phyloP scores from a whole-genome alignment of 2,329 filamentous ascomycete species.

The Alternaria solani region DNA sequence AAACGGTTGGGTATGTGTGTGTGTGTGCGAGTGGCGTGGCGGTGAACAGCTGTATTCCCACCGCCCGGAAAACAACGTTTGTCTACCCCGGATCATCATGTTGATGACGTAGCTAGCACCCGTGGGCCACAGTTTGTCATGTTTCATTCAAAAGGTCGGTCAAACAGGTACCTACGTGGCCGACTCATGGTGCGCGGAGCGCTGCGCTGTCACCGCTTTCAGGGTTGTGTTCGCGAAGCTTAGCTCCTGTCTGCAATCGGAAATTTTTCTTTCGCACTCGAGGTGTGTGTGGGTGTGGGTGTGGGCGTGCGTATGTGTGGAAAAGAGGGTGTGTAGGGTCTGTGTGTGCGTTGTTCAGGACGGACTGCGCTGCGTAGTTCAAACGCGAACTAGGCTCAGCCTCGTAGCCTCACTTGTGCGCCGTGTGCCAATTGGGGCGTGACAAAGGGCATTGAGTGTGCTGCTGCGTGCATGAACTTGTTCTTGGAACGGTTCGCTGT shows the following conservation, averaged over 20 bases:
- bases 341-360: constrained; percentile 31
- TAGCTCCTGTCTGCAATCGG: neutral
- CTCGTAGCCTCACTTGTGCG: constrained; percentile 22
- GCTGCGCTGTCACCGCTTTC: constrained; percentile 34
- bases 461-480: constrained; percentile 33
- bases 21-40: constrained; percentile 22
- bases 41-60: constrained; percentile 38
- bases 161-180: constrained; percentile 36
- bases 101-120: constrained; percentile 41
- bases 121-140: constrained; percentile 6
- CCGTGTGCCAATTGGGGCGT: constrained; percentile 15
- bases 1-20: neutral
- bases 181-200: constrained; percentile 22
- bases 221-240: neutral
- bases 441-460: constrained; percentile 6
- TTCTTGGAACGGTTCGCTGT: constrained; percentile 29
- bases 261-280: constrained; percentile 9
- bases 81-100: constrained; percentile 33
- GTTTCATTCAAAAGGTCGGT: constrained; percentile 26
- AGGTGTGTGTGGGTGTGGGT: constrained; percentile 1
- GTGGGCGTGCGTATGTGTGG: too few relatives aligned
- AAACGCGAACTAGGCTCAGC: constrained; percentile 22
- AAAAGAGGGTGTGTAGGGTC: constrained; percentile 27
- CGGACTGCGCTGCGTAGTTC: neutral
- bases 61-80: constrained; percentile 21